Base-by-base conservation (phyloP, 495 filamentous ascomycete genomes). In the Penicillium pulvis region DNA sequence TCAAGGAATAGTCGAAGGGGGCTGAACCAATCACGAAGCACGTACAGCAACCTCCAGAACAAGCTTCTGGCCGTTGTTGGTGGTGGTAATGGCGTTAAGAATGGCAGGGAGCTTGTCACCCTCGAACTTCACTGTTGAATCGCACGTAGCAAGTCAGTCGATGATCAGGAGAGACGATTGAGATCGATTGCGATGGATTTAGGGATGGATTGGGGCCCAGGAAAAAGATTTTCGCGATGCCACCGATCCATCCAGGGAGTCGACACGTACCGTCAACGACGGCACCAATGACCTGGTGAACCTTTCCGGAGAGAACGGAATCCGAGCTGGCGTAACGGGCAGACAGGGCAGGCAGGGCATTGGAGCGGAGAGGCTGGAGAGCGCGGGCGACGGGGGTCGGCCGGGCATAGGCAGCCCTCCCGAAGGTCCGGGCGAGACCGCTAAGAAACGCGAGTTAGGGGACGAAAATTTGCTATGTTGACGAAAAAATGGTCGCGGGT, bases 41-140 rank as follows among this genome's bases (percentile, higher is more conserved):
- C 92, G 74, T 95, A 96, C 92, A 73, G 94, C 79, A 78, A 98
- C 94, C 85, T 98, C 94, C 60, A 98, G 87, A 54, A 96, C 85
- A 57, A 98, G 89, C 86, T 93, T 98, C 73, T 97, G 82, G 75
- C 91, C 92, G 79, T 86, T 85, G 81, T 98, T 98, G 54, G 85
- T 76, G 71, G 92, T 96, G 77, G 86, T 85, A 74, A 98, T 83
- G 76, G 94, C 94, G 79, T 98, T 98, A 71, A 98, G 88, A 86
- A 98, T 98, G 70, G 94, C 83, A 66, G 94, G 94, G 65, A 98
- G 89, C 80, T 91, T 87, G 57, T 95, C 91, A 64, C 85, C 87
- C 72, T 96, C 91, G 86, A 98, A 98, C 85, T 98, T 98, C 65
- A 91, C 89, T 88, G 68, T 64, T 68, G 49, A 17, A 63, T 59